phyloP scores from a whole-genome alignment of 2,329 filamentous ascomycete genomes.

The Colletotrichum higginsianum region DNA sequence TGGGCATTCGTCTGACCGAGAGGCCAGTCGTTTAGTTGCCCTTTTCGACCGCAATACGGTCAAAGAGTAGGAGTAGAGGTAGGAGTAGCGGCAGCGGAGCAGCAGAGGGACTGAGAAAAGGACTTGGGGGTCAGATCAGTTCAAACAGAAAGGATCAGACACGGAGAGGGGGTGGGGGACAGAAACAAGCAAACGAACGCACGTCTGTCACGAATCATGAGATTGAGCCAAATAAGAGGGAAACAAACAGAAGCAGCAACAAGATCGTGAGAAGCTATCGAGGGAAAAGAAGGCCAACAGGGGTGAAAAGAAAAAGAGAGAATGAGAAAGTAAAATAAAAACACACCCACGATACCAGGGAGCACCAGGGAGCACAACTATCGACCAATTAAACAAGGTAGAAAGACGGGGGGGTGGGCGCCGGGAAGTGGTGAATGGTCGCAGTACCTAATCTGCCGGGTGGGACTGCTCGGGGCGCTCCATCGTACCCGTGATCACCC shows the following conservation, averaged over 20 bases:
- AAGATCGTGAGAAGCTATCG: neutral
- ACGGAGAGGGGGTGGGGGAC: neutral
- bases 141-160: conserved; percentile 6
- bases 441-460: conserved; percentile 8
- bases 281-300: no score
- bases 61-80: conserved; percentile 13
- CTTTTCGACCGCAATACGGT: conserved; percentile 21
- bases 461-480: conserved; percentile 21
- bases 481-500: conserved; percentile 20
- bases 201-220: neutral
- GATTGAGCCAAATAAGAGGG: conserved; percentile 4
- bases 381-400: conserved; percentile 8
- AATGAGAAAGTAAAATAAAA: conserved; percentile 3
- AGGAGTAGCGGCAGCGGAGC: neutral
- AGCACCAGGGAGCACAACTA: neutral
- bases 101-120: neutral
- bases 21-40: conserved; percentile 35
- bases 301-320: neutral
- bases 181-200: conserved; percentile 7
- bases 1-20: conserved; percentile 39
- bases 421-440: neutral
- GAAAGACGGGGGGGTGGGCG: neutral
- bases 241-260: neutral
- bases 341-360: neutral
- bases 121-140: neutral